A percentile compares a stretch with the other conserved stretches of the same genome.
phyloP scores from a whole-genome alignment of 495 filamentous ascomycete species.

The Baudoinia panamericana region DNA sequence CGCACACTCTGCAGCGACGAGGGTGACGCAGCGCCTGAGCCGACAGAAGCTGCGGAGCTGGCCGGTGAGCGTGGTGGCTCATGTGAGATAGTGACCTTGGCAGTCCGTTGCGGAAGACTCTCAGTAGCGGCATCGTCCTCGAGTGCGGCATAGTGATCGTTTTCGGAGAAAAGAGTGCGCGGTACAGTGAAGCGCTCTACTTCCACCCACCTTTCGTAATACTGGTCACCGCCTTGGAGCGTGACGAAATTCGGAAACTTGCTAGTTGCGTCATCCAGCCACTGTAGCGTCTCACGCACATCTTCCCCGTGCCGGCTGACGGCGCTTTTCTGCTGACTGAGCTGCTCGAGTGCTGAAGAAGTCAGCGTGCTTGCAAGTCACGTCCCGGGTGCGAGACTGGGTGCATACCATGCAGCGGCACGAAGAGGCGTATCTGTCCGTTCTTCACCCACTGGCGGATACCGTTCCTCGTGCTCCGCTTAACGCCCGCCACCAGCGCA shows the following conservation, averaged over 20 bases:
- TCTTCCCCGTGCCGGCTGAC: constrained; percentile 44
- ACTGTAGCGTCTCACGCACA: constrained; percentile 50
- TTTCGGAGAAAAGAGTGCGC: constrained; percentile 27
- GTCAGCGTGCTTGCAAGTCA: background rate
- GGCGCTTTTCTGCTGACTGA: constrained; percentile 43
- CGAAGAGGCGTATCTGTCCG: constrained; percentile 50
- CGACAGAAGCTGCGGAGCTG: constrained; percentile 39
- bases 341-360: constrained; percentile 40
- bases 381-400: background rate
- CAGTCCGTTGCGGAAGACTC: constrained; percentile 38
- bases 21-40: constrained; percentile 33
- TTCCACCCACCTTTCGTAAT: constrained; percentile 46
- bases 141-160: constrained; percentile 28
- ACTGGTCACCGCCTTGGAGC: constrained; percentile 46
- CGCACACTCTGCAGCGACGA: constrained; percentile 37
- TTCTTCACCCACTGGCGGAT: constrained; percentile 57
- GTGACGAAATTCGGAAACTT: constrained; percentile 34
- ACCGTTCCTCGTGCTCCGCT: constrained; percentile 36
- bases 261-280: constrained; percentile 48
- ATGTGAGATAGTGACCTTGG: constrained; percentile 41
- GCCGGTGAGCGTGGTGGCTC: constrained; percentile 36
- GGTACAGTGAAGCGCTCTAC: constrained; percentile 46
- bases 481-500: constrained; percentile 54
- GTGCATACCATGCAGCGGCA: constrained; percentile 54
- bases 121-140: constrained; percentile 33